Evolutionary conservation across 1,139 yeast genomes (phyloP), one percentile per base, ranked within the genome.

Genomic region (Pichia sp.): DNA sequence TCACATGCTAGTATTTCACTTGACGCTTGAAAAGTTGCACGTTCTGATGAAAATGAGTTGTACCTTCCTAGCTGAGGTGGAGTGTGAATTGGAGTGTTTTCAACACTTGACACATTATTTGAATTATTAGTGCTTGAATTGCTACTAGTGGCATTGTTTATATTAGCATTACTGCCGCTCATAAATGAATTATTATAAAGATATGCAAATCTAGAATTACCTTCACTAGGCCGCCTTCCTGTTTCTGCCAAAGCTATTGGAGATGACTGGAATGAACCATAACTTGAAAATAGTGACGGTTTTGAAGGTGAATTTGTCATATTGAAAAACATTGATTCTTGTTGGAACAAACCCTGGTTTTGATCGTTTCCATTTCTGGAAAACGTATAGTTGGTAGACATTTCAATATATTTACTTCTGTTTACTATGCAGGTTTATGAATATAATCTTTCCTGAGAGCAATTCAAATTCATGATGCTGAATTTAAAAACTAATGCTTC

Each of bases 1-100:
- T 73, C 69, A 46, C 70, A 59, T 7, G 71, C 66, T 16, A 68
- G 56, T 32, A 70, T 62, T 54, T 71, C 75, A 44, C 43, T 51
- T 11, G 49, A 45, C 4, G 59, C 41, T 30, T 62, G 59, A 50
- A 66, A 68, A 36, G 53, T 51, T 5, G 64, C 53, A 20, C 57
- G 42, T 32, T 61, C 59, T n/a, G 36, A 4, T 18, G 42, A 49
- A 7, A 46, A 46, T 4, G 53, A 36, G 9, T 23, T 36, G 9
- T 23, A 36, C 3, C 27, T 35, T 22, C 16, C n/a, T 8, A 23
- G 23, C 23, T 22, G 26, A 8, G 39, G 39, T 15, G 39, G 39
- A 0, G 26, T 36, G 7, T 15, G 18, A 15, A 12, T 13, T 8
- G 38, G 25, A 12, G 24, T 35, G 7, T 20, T 13, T 5, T 23